Evolutionary conservation across 371 early-diverging fungal genomes (phyloP).

Genomic region (Apophysomyces trapeziformis): DNA sequence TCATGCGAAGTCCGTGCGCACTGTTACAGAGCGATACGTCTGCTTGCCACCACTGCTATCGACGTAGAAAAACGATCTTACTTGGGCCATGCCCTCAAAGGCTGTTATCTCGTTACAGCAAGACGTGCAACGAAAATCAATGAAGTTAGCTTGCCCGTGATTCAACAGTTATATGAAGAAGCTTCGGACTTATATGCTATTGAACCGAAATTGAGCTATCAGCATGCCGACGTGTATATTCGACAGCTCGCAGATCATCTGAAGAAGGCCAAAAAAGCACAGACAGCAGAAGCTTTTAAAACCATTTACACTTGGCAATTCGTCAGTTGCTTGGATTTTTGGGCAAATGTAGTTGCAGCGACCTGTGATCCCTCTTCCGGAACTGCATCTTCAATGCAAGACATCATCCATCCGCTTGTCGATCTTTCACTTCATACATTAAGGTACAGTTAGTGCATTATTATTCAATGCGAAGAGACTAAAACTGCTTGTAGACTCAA

Average conservation of each 20-base stretch:
- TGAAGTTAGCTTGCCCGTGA: slow-evolving; percentile 68
- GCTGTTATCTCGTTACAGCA: slow-evolving; percentile 81
- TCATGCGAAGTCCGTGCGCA: slow-evolving; percentile 68
- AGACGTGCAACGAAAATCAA: slow-evolving; percentile 74
- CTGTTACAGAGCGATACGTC: slow-evolving; percentile 50
- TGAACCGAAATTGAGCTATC: slow-evolving; percentile 75
- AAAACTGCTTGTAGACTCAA: slow-evolving; percentile 60
- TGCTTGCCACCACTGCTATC: slow-evolving; percentile 35
- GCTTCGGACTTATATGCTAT: slow-evolving; percentile 84
- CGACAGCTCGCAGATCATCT: slow-evolving; percentile 89
- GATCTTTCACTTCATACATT: slow-evolving; percentile 41
- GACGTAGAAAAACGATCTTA: slow-evolving; percentile 40
- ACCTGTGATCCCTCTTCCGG: slow-evolving; percentile 60
- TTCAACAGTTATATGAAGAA: slow-evolving; percentile 87
- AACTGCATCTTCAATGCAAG: slow-evolving; percentile 38
- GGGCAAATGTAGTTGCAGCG: slow-evolving; percentile 78
- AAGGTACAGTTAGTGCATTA: slow-evolving; percentile 16
- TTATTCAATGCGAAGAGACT: not conserved
- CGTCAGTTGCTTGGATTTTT: slow-evolving; percentile 85
- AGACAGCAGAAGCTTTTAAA: slow-evolving; percentile 82
- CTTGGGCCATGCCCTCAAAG: slow-evolving; percentile 64
- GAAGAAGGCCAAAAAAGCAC: slow-evolving; percentile 79
- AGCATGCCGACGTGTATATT: slow-evolving; percentile 88
- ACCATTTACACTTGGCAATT: slow-evolving; percentile 95
- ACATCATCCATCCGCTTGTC: slow-evolving; percentile 38